A percentile compares a stretch with the other conserved stretches of the same genome.
phyloP scores from a whole-genome alignment of 768 basidiomycete genomes.

The Candolleomyces eurysporus region DNA sequence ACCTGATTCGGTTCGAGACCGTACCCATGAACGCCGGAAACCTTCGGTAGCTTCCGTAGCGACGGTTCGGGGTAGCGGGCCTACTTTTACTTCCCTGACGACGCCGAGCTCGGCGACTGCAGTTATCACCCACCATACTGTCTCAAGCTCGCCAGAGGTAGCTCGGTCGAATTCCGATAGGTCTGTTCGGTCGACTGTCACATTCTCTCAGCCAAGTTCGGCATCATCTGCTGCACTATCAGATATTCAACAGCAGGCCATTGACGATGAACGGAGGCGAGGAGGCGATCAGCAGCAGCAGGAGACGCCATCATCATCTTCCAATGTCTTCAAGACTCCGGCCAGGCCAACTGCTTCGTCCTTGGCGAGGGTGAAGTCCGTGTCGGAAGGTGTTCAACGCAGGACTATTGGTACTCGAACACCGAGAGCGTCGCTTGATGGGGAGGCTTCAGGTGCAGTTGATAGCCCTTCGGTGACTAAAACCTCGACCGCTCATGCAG shows the following conservation, averaged over 20 bases:
- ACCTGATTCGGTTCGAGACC: constrained; percentile 10
- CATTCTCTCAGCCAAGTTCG: constrained; percentile 63
- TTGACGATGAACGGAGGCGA: constrained; percentile 32
- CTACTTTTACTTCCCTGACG: constrained; percentile 48
- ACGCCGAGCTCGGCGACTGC: constrained; percentile 61
- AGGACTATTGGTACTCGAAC: constrained; percentile 36
- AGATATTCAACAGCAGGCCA: constrained; percentile 55
- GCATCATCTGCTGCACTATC: constrained; percentile 52
- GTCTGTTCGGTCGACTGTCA: constrained; percentile 46
- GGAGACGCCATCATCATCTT: not conserved
- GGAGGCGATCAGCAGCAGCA: constrained; percentile 10
- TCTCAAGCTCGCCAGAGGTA: constrained; percentile 46
- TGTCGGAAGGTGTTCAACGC: constrained; percentile 48
- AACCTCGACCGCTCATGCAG: constrained; percentile 27
- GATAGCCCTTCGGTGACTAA: constrained; percentile 6
- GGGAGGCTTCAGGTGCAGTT: constrained; percentile 21
- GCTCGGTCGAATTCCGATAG: constrained; percentile 48
- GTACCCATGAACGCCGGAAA: constrained; percentile 25
- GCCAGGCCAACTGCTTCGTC: constrained; percentile 3
- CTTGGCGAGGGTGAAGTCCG: constrained; percentile 20
- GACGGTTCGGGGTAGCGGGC: constrained; percentile 24
- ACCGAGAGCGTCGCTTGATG: constrained; percentile 44
- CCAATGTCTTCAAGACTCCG: not conserved
- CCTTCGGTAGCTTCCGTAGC: constrained; percentile 34
- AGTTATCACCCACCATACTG: constrained; percentile 63